Evolutionary conservation across 257 asterid species (phyloP), one percentile per base, ranked within the genome.

Genomic region (Marsdenia floribunda): DNA sequence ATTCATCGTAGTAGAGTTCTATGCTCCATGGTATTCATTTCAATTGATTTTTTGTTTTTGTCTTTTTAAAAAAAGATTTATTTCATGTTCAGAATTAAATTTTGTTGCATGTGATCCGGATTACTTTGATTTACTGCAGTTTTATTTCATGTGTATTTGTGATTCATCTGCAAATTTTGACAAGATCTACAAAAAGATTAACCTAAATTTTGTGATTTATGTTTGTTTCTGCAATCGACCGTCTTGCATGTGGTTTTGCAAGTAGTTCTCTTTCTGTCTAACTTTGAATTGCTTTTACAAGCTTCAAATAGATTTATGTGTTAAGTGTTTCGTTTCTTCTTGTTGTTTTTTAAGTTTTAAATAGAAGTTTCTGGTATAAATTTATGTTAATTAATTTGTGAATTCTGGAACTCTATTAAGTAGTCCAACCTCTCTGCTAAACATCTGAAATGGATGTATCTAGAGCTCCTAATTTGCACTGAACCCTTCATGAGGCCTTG

Each of bases 1-100:
- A 59, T 90, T 90, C 82, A 82, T 90, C 86, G 92, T 90, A 74
- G 94, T 86, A n/a, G 92, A 90, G 66, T 90, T 90, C 85, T 90
- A 90, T 77, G 94, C 96, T 66, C 94, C 94, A 29, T 90, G 96
- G 96, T 90, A 87, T 37, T 9, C 33, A 60, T 50, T 58, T 70
- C 52, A 40, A 2, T 37, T 63, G n/a, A 69, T 3, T 26, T 69
- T 2, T 69, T n/a, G n/a, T n/a, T n/a, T n/a, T n/a, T n/a, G n/a
- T n/a, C n/a, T n/a, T 19, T 21, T 55, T 15, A 52, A 47, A 10
- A 47, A 6, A 52, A 14, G 4, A 54, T 19, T 54, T 8, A 54
- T 19, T 19, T 54, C 11, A 19, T 22, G 35, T n/a, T n/a, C 24
- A 57, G 24, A 22, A 57, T 57, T 57, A 3, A 57, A 8, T 9